These are phyloP conservation scores for Xanthoconium stramineum DNA, from an alignment of 768 basidiomycete genomes.

Conservation along the genomic window DNA sequence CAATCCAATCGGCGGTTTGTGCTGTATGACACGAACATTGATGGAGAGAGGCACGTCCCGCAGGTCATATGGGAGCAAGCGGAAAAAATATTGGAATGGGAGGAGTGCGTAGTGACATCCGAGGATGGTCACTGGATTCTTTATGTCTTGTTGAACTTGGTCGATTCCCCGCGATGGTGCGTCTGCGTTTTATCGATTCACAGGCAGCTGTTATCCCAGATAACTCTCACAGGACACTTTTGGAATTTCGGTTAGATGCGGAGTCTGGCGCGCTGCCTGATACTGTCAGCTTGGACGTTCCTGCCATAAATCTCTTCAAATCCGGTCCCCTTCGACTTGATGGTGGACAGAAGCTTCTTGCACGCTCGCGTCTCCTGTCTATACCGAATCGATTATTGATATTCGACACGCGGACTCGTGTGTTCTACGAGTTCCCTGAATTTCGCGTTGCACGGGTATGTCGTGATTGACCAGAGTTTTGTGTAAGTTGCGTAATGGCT, in stretches of 20 bases:
- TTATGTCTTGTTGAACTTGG: background rate
- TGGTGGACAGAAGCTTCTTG: background rate
- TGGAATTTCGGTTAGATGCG: background rate
- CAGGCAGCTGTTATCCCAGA: background rate
- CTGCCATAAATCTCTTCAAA: background rate
- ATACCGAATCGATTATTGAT: background rate
- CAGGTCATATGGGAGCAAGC: background rate
- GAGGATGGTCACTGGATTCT: background rate
- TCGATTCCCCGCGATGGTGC: background rate
- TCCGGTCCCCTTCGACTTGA: background rate
- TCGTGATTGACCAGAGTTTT: background rate
- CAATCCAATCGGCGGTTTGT: background rate
- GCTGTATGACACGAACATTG: background rate
- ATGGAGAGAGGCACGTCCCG: background rate
- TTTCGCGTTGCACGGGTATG: background rate
- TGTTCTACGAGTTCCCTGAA: background rate
- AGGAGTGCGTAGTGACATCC: background rate
- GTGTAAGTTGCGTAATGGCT: background rate
- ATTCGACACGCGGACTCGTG: background rate
- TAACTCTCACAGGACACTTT: background rate
- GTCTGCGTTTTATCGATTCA: background rate
- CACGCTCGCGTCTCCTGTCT: background rate
- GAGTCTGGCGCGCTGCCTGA: background rate
- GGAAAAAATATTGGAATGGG: background rate
- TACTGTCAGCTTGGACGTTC: background rate